Evolutionary conservation across 2,329 filamentous ascomycete species (phyloP).

Genomic region (Trichoderma aggressivum): DNA sequence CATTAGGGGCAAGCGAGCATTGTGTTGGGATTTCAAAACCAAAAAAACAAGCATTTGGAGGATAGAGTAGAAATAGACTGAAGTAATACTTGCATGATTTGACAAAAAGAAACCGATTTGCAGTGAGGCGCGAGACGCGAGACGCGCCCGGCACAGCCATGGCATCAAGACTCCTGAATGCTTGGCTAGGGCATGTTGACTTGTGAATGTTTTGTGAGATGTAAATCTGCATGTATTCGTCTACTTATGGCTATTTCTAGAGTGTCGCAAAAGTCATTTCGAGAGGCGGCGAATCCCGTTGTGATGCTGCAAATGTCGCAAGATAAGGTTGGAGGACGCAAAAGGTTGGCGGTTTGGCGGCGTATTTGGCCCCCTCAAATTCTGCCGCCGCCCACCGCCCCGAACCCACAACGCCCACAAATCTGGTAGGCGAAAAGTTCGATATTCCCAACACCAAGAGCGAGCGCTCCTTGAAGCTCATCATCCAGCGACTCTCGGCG

Average conservation of each 20-base stretch:
- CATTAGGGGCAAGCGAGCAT: constrained; percentile 9
- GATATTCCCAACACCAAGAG: constrained; percentile 39
- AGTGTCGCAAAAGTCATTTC: not conserved
- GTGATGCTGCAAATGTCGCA: not conserved
- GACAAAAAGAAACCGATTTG: not conserved
- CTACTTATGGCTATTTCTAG: constrained; percentile 12
- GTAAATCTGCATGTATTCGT: constrained; percentile 5
- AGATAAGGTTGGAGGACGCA: not conserved
- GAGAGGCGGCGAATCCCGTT: not conserved
- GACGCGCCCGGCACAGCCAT: not conserved
- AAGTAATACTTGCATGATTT: constrained; percentile 7
- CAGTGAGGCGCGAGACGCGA: not conserved
- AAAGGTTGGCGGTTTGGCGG: not conserved
- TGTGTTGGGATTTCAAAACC: not conserved
- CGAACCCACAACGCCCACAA: constrained; percentile 45
- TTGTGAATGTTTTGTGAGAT: not conserved
- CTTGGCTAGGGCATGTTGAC: not conserved
- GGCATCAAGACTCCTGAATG: constrained; percentile 3
- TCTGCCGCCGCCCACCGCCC: constrained; percentile 40
- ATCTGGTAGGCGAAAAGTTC: constrained; percentile 41
- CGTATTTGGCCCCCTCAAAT: constrained; percentile 19
- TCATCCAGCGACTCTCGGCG: constrained; percentile 25
- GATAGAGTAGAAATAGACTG: constrained; percentile 14
- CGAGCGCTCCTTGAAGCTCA: constrained; percentile 18
- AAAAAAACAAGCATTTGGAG: not conserved